Evolutionary conservation across 2,329 filamentous ascomycete species (phyloP), one percentile per base, ranked within the genome.

Genomic region (Monosporascus sp.): DNA sequence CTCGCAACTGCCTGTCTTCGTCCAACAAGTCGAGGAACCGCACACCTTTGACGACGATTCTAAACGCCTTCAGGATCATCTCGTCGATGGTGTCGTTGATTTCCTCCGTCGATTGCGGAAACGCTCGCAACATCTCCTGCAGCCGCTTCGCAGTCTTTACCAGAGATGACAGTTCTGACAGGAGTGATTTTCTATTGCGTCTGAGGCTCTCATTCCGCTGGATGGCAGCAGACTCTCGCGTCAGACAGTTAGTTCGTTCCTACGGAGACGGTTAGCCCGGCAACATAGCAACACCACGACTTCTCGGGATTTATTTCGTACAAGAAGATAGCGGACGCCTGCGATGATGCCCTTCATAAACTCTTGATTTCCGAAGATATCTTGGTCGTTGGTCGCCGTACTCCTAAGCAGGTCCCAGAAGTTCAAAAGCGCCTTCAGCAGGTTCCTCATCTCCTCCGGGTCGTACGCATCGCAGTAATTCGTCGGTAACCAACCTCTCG

Each of bases 391-490:
- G 50, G 87, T 82, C 22, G 85, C 85, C 35, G 88, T 89, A 65
- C 88, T 90, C 63, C 89, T 81, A 61, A 96, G 80, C 50, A 96
- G 75, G 67, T 97, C 92, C 92, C 92, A 97, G 57, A 97, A 91
- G 66, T 94, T 89, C 15, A 94, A 84, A 56, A 97, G 77, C 1
- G 92, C 90, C 62, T 90, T 91, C 37, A 99, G 77, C 22, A 99
- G 78, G 58, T 85, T 91, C 51, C 86, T 83, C 79, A 97, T 92
- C 58, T 91, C 86, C 22, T 90, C 83, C 46, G 93, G 90, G 60
- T 97, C 90, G 69, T 97, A 99, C 9, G 90, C 82, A 68, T 97
- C 92, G 75, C 94, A 99, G 70, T 97, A 99, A 71, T 99, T 99
- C 8, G 94, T 99, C 3, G 94, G 94, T 55, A 99, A 77, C 94